A percentile compares a stretch with the other conserved stretches of the same genome.
phyloP scores from a whole-genome alignment of 78 protist species.

The Creolimax fragrantissima region DNA sequence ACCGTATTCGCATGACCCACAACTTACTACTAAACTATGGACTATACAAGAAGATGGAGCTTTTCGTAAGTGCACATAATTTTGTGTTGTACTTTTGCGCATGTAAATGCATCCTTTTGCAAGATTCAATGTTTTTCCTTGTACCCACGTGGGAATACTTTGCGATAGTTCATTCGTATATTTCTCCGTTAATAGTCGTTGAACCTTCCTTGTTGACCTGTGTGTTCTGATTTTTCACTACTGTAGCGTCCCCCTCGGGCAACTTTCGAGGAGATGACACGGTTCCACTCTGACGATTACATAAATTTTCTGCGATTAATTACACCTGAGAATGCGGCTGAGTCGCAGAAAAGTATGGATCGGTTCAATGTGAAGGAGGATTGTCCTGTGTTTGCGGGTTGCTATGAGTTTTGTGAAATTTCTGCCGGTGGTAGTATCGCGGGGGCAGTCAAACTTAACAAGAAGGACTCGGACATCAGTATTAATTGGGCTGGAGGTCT shows the following conservation, averaged over 20 bases:
- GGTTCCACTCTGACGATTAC: constrained; percentile 93
- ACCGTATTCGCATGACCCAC: constrained; percentile 88
- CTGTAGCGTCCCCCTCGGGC: constrained; percentile 81
- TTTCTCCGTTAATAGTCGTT: neutral
- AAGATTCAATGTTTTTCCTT: neutral
- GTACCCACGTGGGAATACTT: neutral
- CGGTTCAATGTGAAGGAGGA: constrained; percentile 91
- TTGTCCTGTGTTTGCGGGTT: constrained; percentile 97
- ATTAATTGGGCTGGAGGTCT: constrained; percentile 98
- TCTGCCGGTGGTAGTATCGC: constrained; percentile 94
- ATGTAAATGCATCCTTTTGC: neutral
- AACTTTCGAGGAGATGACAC: constrained; percentile 64
- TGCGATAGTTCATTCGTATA: neutral
- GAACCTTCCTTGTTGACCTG: too few relatives aligned
- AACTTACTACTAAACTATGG: constrained; percentile 88
- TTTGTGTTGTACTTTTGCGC: neutral
- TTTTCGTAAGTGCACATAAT: constrained; percentile 1
- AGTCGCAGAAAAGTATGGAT: constrained; percentile 30
- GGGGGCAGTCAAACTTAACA: constrained; percentile 80
- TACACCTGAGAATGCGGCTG: constrained; percentile 73
- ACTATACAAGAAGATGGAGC: constrained; percentile 58
- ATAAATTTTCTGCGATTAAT: constrained; percentile 74
- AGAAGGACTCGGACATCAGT: constrained; percentile 77
- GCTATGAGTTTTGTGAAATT: constrained; percentile 85
- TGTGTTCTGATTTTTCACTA: neutral